phyloP scores from a whole-genome alignment of 441 rosid species.

The Pelargonium cotyledonis region DNA sequence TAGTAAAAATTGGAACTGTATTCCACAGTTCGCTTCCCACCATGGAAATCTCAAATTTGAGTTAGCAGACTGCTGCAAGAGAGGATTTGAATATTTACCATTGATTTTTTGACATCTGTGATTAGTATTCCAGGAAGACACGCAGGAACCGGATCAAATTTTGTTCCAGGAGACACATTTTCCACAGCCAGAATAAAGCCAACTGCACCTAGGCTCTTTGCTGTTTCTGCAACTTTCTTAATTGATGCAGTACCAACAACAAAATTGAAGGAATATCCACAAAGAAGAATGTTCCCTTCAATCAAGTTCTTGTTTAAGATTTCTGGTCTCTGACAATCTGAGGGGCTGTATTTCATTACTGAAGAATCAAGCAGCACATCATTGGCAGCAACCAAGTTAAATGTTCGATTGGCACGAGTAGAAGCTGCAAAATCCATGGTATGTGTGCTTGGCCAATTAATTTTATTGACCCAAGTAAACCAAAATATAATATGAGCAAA shows the following conservation, averaged over 20 bases:
- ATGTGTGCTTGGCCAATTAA: no score
- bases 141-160: conserved; percentile 91
- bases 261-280: conserved; percentile 97
- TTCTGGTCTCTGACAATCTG: conserved; percentile 96
- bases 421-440: no score
- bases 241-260: conserved; percentile 87
- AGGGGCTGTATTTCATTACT: conserved; percentile 59
- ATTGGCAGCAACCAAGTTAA: conserved; percentile 85
- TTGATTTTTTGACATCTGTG: conserved; percentile 69
- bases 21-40: conserved; percentile 1
- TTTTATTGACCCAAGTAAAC: no score
- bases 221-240: conserved; percentile 89
- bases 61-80: background rate
- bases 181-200: conserved; percentile 98
- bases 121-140: conserved; percentile 82
- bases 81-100: conserved; percentile 40
- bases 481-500: background rate
- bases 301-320: conserved; percentile 69
- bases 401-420: conserved; percentile 49
- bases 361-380: conserved; percentile 85
- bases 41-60: conserved; percentile 1
- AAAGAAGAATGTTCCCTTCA: conserved; percentile 85
- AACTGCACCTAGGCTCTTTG: conserved; percentile 85
- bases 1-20: conserved; percentile 2
- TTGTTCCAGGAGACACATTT: conserved; percentile 86